Conservation (phyloP, 2,329 filamentous ascomycete genomes). For the Lachnellula suecica region DNA sequence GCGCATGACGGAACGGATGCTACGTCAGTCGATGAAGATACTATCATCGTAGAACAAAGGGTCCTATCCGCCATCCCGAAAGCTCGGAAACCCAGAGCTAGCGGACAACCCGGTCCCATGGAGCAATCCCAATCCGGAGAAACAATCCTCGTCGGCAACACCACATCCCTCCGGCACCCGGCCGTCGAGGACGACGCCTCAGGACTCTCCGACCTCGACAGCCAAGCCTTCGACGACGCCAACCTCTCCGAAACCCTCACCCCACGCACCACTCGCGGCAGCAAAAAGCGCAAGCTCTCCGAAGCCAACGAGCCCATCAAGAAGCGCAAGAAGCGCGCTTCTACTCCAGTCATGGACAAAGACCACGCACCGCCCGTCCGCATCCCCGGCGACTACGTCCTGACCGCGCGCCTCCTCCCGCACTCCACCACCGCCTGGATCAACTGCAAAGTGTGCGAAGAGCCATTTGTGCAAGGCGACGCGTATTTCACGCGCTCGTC, state of each 20-base stretch:
- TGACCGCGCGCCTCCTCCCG: constrained; percentile 73
- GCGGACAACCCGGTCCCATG: constrained; percentile 9
- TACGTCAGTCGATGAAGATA: constrained; percentile 35
- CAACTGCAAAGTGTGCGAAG: constrained; percentile 79
- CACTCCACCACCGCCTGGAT: constrained; percentile 82
- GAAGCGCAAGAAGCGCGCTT: constrained; percentile 15
- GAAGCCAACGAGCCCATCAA: constrained; percentile 10
- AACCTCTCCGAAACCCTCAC: constrained; percentile 13
- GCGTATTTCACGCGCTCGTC: constrained; percentile 83
- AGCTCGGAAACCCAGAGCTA: constrained; percentile 9
- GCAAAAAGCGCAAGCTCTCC: constrained; percentile 1
- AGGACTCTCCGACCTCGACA: constrained; percentile 18
- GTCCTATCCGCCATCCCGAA: constrained; percentile 16
- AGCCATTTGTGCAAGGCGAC: constrained; percentile 82
- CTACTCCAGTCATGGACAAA: constrained; percentile 19
- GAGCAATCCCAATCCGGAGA: constrained; percentile 19
- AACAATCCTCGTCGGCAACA: constrained; percentile 22
- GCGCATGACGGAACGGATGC: constrained; percentile 30
- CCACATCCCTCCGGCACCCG: constrained; percentile 23
- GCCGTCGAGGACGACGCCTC: constrained; percentile 22
- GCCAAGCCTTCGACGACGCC: constrained; percentile 14
- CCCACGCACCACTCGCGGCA: background rate
- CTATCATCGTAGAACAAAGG: constrained; percentile 26
- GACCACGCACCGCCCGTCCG: constrained; percentile 40
- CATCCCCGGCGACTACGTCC: constrained; percentile 75